Conservation (phyloP, 164 flowering plant genomes). For the Umbellularia californica region DNA sequence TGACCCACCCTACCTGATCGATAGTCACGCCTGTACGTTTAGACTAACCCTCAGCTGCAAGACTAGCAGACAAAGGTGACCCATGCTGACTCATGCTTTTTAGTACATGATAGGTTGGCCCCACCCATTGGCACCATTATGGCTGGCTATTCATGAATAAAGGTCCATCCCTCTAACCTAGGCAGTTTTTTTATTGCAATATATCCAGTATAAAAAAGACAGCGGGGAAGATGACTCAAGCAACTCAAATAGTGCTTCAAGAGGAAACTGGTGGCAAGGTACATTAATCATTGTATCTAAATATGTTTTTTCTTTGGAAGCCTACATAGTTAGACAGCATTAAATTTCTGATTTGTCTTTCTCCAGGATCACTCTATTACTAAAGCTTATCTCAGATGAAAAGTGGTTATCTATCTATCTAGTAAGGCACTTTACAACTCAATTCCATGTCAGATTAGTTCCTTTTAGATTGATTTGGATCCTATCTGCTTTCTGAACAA, state of each 20-base stretch:
- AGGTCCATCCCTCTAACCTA: neutral
- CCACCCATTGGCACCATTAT: neutral
- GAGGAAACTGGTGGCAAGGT: neutral
- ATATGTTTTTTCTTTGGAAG: too few relatives aligned
- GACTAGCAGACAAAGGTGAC: neutral
- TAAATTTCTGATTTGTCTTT: neutral
- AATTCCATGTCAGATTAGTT: neutral
- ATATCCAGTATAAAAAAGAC: slow-evolving; percentile 49
- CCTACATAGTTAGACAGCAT: neutral
- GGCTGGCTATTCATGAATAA: neutral
- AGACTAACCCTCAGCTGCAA: neutral
- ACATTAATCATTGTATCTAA: neutral
- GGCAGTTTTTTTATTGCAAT: neutral
- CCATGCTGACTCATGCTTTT: neutral
- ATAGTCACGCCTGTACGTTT: neutral
- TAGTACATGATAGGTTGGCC: neutral
- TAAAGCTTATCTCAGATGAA: neutral
- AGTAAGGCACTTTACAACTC: neutral
- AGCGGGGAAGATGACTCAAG: neutral
- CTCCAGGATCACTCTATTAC: neutral
- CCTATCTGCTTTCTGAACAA: neutral
- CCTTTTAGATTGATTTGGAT: neutral
- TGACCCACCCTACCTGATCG: neutral
- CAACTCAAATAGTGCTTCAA: neutral
- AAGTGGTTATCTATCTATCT: neutral